Base-by-base conservation (phyloP, 2,329 filamentous ascomycete genomes). In the Fusarium tricinctum region DNA sequence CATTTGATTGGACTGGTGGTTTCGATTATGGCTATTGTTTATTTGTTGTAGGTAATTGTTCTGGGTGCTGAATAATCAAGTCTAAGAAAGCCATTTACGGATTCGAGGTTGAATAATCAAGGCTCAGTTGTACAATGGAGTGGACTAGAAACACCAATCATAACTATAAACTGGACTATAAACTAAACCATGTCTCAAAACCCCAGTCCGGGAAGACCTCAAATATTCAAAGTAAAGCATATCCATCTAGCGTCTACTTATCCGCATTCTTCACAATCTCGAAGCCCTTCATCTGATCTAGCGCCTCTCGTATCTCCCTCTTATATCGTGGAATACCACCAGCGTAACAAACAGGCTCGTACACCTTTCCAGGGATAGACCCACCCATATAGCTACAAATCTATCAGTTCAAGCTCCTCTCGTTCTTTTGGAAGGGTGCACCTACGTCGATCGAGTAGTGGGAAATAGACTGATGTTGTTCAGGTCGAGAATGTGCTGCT, bases 321-420 rank as follows among this genome's bases (percentile, higher is more conserved):
- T 64, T 64, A 42, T 84, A 84, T 4, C 35, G 40, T 0, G 77
- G 76, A 17, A 84, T 75, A 0, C 82, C 82, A 1, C 78, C 82
- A 0, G 80, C 55, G 58, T 82, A 89, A 47, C 83, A 82, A 10
- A 88, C 75, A 1, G 82, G 82, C 76, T 89, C 86, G 26, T 78
- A 79, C 1, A 79, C 69, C 76, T 88, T 88, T 0, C 82, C 85
- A 0, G 86, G 86, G 3, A 88, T 80, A 40, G 79, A 86, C 0
- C 81, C 83, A 4, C 87, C 87, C 82, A 88, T 86, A 64, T 87
- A 88, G 20, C 84, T 88, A 8, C 8, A 80, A 84, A 9, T 4
- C 2, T 2, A 28, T 43, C 22, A 39, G 39, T 15, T 23, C 22
- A 15, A 8, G 30, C 30, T 12, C 1, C 9, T 10, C 10, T 5